Evolutionary conservation across 495 filamentous ascomycete species (phyloP).

Genomic region (Platismatia glauca): DNA sequence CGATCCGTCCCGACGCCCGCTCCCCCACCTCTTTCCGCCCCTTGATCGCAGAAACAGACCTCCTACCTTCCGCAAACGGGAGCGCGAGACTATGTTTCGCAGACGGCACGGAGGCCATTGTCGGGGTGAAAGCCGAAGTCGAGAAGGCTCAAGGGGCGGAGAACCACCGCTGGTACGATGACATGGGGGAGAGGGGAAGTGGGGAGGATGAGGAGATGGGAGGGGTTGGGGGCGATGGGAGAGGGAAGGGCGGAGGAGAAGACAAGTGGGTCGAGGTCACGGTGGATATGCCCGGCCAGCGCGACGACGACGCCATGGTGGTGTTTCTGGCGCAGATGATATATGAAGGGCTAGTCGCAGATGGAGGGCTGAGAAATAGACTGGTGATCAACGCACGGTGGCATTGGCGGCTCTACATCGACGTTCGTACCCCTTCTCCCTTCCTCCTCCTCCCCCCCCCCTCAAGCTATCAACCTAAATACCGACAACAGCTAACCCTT

Average conservation of each 20-base stretch:
- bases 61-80: slow-evolving; percentile 82
- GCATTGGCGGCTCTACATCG: slow-evolving; percentile 94
- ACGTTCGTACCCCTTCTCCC: slow-evolving; percentile 51
- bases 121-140: slow-evolving; percentile 89
- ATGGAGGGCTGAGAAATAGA: slow-evolving; percentile 57
- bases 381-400: slow-evolving; percentile 79
- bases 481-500: slow-evolving; percentile 1
- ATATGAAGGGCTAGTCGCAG: slow-evolving; percentile 75
- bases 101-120: slow-evolving; percentile 90
- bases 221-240: slow-evolving; percentile 27
- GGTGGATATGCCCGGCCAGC: slow-evolving; percentile 27
- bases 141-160: slow-evolving; percentile 48
- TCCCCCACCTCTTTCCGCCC: slow-evolving; percentile 81
- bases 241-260: slow-evolving; percentile 27
- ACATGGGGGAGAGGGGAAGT: slow-evolving; percentile 20
- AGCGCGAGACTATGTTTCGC: slow-evolving; percentile 88
- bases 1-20: slow-evolving; percentile 84
- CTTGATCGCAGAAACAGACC: slow-evolving; percentile 75
- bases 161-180: not conserved
- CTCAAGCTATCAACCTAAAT: not conserved
- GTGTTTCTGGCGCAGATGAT: slow-evolving; percentile 82
- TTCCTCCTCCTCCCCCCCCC: slow-evolving; percentile 11
- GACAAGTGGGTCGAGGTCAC: slow-evolving; percentile 29
- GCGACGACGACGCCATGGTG: slow-evolving; percentile 85
- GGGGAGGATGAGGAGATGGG: slow-evolving; percentile 28